Conservation (phyloP, 2,329 filamentous ascomycete genomes). For the Neobulgaria alba region DNA sequence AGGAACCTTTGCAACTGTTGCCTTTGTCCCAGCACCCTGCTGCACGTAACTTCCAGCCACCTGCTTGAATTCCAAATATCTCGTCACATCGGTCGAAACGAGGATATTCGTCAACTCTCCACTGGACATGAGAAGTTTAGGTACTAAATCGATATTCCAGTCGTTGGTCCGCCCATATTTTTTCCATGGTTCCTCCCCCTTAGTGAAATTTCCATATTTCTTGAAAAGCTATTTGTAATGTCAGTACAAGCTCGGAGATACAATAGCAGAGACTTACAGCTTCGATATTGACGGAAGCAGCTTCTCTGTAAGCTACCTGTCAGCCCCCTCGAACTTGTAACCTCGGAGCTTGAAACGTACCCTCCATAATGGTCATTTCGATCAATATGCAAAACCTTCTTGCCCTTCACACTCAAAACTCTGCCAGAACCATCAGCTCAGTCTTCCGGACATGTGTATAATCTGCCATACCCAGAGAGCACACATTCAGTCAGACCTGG, state of each 20-base stretch:
- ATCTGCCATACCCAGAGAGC: constrained; percentile 71
- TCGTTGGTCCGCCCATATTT: constrained; percentile 94
- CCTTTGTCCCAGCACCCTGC: constrained; percentile 72
- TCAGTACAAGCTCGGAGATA: constrained; percentile 27
- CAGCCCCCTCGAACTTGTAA: background rate
- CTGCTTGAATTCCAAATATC: constrained; percentile 88
- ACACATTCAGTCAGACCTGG: constrained; percentile 96
- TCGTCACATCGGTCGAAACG: constrained; percentile 85
- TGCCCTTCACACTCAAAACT: constrained; percentile 95
- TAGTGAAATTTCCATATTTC: constrained; percentile 77
- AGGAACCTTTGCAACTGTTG: constrained; percentile 93
- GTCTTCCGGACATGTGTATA: background rate
- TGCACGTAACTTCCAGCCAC: constrained; percentile 96
- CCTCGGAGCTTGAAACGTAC: constrained; percentile 37
- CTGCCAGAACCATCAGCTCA: constrained; percentile 36
- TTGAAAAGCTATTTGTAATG: constrained; percentile 73
- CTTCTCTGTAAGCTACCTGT: constrained; percentile 71
- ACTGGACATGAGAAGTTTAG: constrained; percentile 97
- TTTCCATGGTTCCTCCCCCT: constrained; percentile 89
- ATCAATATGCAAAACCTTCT: constrained; percentile 98
- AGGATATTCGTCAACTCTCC: constrained; percentile 98
- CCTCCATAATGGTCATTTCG: constrained; percentile 98
- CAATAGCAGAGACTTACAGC: constrained; percentile 47
- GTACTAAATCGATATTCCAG: constrained; percentile 99
- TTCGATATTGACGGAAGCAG: constrained; percentile 94